Conservation (phyloP, 1,284 basidiomycete species). For the Papiliotrema terrestris region DNA sequence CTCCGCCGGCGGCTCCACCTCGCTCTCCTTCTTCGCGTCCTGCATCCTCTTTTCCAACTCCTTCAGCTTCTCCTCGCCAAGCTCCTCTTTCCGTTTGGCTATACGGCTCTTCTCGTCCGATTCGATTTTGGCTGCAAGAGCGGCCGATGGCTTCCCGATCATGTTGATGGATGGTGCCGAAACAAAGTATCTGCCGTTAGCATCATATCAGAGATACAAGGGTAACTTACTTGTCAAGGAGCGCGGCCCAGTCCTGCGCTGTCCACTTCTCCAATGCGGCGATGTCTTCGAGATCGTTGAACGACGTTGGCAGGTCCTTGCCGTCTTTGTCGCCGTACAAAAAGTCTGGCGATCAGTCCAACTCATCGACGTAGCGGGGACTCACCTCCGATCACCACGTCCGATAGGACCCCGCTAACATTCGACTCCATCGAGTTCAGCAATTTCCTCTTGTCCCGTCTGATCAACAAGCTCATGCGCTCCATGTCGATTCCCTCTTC, state of each 20-base stretch:
- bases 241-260: conserved; percentile 68
- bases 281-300: conserved; percentile 79
- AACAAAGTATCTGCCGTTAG: conserved; percentile 65
- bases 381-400: conserved; percentile 61
- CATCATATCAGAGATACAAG: neutral
- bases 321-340: conserved; percentile 84
- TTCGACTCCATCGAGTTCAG: conserved; percentile 46
- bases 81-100: conserved; percentile 62
- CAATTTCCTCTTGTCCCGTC: conserved; percentile 77
- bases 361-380: neutral
- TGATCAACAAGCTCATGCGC: conserved; percentile 82
- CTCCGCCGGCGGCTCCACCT: conserved; percentile 72
- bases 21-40: conserved; percentile 82
- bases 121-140: conserved; percentile 77
- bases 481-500: conserved; percentile 84
- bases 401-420: conserved; percentile 32
- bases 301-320: conserved; percentile 66
- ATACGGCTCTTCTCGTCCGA: conserved; percentile 76
- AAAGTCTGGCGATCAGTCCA: conserved; percentile 58
- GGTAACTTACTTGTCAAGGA: conserved; percentile 70
- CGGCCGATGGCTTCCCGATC: conserved; percentile 81
- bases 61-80: conserved; percentile 79
- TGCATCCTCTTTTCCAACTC: conserved; percentile 68
- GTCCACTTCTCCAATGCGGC: conserved; percentile 67
- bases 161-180: conserved; percentile 68